These are phyloP conservation scores for Cutaneotrichosporon mucoides DNA, from an alignment of 1,284 basidiomycete species.

Conservation along the genomic window DNA sequence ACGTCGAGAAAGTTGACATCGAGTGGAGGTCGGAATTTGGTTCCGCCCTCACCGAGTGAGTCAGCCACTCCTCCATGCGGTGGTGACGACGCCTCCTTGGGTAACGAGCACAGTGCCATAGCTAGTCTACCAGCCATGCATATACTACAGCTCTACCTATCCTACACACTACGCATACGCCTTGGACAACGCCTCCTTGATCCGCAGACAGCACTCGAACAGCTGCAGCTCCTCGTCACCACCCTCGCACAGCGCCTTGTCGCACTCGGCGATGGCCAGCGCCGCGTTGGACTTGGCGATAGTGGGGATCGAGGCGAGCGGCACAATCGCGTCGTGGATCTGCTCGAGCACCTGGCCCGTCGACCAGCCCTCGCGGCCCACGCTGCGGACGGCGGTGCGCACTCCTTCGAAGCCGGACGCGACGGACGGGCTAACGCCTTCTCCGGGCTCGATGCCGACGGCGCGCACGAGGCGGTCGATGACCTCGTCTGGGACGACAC, in stretches of 20 bases:
- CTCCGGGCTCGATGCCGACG: conserved; percentile 66
- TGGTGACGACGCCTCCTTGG: no score
- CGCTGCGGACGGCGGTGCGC: conserved; percentile 64
- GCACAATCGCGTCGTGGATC: conserved; percentile 86
- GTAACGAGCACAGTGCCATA: no score
- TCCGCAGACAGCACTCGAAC: conserved; percentile 73
- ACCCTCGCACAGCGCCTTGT: conserved; percentile 93
- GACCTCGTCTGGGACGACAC: conserved; percentile 76
- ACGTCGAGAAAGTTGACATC: no score
- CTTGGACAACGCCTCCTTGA: conserved; percentile 61
- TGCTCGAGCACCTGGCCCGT: conserved; percentile 85
- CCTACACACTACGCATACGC: neutral
- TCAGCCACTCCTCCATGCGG: no score
- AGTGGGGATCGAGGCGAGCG: conserved; percentile 72
- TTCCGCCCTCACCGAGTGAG: no score
- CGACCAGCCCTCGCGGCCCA: conserved; percentile 87
- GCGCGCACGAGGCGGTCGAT: conserved; percentile 66
- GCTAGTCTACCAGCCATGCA: neutral
- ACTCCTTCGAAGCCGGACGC: conserved; percentile 64
- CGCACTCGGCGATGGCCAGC: conserved; percentile 85
- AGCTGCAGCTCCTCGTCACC: conserved; percentile 98
- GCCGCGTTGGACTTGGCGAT: conserved; percentile 79
- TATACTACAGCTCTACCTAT: neutral
- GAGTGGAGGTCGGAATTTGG: neutral
- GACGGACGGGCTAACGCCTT: conserved; percentile 56